Conservation (phyloP, 2,329 filamentous ascomycete genomes). For the Hypoxylon sp. region DNA sequence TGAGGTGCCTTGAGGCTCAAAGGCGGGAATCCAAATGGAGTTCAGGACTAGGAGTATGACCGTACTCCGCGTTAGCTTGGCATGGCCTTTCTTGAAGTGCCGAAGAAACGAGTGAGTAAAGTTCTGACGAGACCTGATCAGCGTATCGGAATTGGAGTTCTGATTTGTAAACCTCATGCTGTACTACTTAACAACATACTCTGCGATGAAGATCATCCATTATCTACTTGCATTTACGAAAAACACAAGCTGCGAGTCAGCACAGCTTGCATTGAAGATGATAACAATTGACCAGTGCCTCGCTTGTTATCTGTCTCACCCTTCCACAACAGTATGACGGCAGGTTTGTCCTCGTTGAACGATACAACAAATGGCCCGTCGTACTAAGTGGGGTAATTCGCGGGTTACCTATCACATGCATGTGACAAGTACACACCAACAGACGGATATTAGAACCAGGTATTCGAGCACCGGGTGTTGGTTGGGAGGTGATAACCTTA, state of each 20-base stretch:
- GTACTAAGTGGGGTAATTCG: constrained; percentile 23
- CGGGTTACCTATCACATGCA: constrained; percentile 9
- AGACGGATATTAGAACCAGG: constrained; percentile 3
- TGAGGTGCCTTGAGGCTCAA: not conserved
- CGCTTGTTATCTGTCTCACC: not conserved
- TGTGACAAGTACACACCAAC: constrained; percentile 11
- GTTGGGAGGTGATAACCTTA: constrained; percentile 19
- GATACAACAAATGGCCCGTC: not conserved
- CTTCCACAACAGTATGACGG: constrained; percentile 1
- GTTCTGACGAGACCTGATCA: not conserved
- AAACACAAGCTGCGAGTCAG: not conserved
- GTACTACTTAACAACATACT: constrained; percentile 1
- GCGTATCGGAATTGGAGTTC: not conserved
- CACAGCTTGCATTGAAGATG: constrained; percentile 4
- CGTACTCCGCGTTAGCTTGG: constrained; percentile 13
- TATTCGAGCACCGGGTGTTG: not conserved
- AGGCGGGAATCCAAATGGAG: not conserved
- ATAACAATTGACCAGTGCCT: not conserved
- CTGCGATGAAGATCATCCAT: constrained; percentile 9
- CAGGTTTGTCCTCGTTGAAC: not conserved
- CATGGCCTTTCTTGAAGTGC: constrained; percentile 29
- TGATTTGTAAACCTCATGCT: constrained; percentile 2
- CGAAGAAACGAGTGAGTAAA: constrained; percentile 12
- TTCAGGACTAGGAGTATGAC: not conserved
- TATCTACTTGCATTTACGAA: constrained; percentile 3